Conservation (phyloP, 805 yeast species). For the Starmerella geochares region DNA sequence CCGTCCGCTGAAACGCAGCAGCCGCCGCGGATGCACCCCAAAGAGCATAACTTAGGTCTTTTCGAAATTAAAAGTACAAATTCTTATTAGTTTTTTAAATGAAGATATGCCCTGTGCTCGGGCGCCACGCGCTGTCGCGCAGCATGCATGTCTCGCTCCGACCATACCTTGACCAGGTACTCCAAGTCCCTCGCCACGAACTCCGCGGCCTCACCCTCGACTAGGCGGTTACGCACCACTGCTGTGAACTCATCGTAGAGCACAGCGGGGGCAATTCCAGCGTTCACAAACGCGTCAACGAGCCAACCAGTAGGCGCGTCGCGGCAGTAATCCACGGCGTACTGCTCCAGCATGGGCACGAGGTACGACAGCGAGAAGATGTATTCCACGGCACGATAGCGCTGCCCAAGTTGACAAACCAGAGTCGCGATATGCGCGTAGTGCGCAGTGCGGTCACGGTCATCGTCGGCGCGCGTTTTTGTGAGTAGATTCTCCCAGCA, state of each 20-base stretch:
- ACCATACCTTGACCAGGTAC: conserved; percentile 8
- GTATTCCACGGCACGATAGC: conserved; percentile 52
- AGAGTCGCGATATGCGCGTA: conserved; percentile 35
- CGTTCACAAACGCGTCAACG: conserved; percentile 32
- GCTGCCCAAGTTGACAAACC: conserved; percentile 46
- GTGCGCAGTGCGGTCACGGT: conserved; percentile 29
- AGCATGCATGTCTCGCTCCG: conserved; percentile 2
- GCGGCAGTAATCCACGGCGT: conserved; percentile 39
- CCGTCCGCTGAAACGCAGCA: not conserved
- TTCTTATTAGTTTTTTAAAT: not conserved
- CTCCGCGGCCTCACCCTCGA: conserved; percentile 17
- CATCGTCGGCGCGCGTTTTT: conserved; percentile 34
- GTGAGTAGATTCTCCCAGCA: conserved; percentile 71
- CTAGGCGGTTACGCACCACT: conserved; percentile 19
- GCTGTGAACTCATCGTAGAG: conserved; percentile 27
- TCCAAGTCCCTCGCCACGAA: conserved; percentile 13
- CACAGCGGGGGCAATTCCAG: conserved; percentile 29
- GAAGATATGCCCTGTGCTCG: not conserved
- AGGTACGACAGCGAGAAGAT: conserved; percentile 71
- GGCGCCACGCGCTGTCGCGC: conserved; percentile 5
- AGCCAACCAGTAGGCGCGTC: conserved; percentile 36
- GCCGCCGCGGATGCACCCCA: too few species aligned
- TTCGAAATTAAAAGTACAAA: not conserved
- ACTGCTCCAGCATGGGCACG: conserved; percentile 52
- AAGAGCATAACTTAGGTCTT: too few species aligned